phyloP scores from a whole-genome alignment of 805 yeast genomes.

The Pichia californica region DNA sequence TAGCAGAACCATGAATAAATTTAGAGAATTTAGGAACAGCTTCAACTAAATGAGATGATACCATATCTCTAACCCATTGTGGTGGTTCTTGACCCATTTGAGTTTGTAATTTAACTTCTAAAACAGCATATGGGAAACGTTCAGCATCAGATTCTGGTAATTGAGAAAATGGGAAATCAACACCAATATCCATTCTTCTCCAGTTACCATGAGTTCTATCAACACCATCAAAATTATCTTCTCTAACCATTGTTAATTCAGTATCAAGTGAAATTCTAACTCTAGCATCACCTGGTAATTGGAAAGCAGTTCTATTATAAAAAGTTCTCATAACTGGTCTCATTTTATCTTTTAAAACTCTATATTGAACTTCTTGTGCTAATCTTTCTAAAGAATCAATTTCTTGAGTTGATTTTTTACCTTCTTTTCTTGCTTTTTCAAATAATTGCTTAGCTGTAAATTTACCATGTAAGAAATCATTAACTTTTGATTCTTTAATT shows the following conservation, averaged over 20 bases:
- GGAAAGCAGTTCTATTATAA: slow-evolving; percentile 97
- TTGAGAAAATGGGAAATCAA: slow-evolving; percentile 90
- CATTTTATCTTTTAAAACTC: slow-evolving; percentile 73
- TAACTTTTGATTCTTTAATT: slow-evolving; percentile 84
- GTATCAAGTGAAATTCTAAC: slow-evolving; percentile 98
- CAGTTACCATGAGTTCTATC: slow-evolving; percentile 90
- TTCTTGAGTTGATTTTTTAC: slow-evolving; percentile 79
- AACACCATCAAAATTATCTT: slow-evolving; percentile 90
- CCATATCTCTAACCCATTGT: slow-evolving; percentile 90
- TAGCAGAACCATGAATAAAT: slow-evolving; percentile 93
- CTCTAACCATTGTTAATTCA: slow-evolving; percentile 95
- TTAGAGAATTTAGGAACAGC: slow-evolving; percentile 98
- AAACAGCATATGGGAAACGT: slow-evolving; percentile 94
- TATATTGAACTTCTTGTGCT: slow-evolving; percentile 89
- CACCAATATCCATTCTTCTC: slow-evolving; percentile 98
- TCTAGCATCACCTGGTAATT: slow-evolving; percentile 98
- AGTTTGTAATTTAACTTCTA: slow-evolving; percentile 95
- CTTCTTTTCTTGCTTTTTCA: slow-evolving; percentile 88
- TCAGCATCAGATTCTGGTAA: slow-evolving; percentile 79
- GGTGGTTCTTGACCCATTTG: slow-evolving; percentile 99
- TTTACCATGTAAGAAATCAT: slow-evolving; percentile 74
- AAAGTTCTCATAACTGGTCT: slow-evolving; percentile 95
- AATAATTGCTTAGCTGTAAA: slow-evolving; percentile 86
- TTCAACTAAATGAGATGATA: slow-evolving; percentile 88
- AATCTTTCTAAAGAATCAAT: slow-evolving; percentile 87